phyloP scores from a whole-genome alignment of 441 rosid genomes.

The Eruca vesicaria region DNA sequence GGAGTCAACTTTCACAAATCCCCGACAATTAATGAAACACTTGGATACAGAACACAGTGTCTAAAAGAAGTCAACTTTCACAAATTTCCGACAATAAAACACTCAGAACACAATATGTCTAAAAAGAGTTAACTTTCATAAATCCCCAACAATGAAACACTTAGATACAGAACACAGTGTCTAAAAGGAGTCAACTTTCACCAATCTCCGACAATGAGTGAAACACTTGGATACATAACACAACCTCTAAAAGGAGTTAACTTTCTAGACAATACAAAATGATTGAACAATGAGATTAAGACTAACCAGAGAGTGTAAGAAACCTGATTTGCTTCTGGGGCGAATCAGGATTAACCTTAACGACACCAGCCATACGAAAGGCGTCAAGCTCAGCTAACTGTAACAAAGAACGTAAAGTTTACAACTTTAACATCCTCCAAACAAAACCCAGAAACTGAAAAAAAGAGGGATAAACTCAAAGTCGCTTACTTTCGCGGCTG shows the following conservation, averaged over 20 bases:
- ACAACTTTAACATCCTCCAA: not conserved
- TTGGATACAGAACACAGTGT: not conserved
- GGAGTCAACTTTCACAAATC: not conserved
- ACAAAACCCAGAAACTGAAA: not conserved
- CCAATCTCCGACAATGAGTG: not conserved
- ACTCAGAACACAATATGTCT: too few species aligned
- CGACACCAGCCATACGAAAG: slow-evolving; percentile 26
- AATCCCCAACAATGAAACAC: not conserved
- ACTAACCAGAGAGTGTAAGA: slow-evolving; percentile 41
- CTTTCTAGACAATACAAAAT: not conserved
- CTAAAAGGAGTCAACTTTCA: not conserved
- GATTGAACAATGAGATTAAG: slow-evolving; percentile 1
- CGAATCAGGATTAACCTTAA: slow-evolving; percentile 40
- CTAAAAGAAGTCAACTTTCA: too few species aligned
- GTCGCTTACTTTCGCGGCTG: slow-evolving; percentile 55
- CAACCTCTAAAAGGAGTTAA: not conserved
- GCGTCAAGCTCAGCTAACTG: slow-evolving; percentile 36
- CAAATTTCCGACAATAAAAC: too few species aligned
- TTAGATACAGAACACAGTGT: not conserved
- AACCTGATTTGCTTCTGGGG: slow-evolving; percentile 43
- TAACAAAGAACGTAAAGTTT: not conserved
- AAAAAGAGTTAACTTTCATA: not conserved
- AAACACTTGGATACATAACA: not conserved
- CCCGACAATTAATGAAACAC: not conserved
- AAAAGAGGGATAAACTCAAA: too few species aligned